Percentiles rank a stretch among this genome's conserved stretches.
Conservation (phyloP, 345 rosid genomes). For the Eucalyptus curtisii region DNA sequence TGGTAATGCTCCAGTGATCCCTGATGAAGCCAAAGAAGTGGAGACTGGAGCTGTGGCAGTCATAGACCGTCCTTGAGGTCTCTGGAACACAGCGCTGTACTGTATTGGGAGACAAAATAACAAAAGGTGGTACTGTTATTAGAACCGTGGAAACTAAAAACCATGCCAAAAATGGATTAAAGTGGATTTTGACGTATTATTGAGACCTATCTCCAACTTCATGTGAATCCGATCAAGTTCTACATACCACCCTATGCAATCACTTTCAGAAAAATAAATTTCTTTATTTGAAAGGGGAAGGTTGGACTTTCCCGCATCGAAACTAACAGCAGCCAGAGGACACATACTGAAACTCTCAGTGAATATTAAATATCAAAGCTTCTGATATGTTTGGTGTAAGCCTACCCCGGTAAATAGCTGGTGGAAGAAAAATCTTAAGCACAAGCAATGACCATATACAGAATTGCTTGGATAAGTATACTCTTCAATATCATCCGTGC, state of each 20-base stretch:
- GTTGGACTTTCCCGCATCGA: not conserved
- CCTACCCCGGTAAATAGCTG: slow-evolving; percentile 49
- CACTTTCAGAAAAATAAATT: not conserved
- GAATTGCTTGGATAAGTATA: slow-evolving; percentile 29
- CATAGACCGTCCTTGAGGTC: slow-evolving; percentile 27
- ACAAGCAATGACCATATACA: slow-evolving; percentile 34
- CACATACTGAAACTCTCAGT: not conserved
- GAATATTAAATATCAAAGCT: not conserved
- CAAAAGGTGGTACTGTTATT: not conserved
- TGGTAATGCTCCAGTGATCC: slow-evolving; percentile 3
- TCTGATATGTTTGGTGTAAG: not conserved
- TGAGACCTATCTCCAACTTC: not conserved
- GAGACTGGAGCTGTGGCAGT: slow-evolving; percentile 24
- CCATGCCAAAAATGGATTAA: not conserved
- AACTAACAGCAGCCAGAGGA: not conserved
- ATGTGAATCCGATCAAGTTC: not conserved
- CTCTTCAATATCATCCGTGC: slow-evolving; percentile 47
- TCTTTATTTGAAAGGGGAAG: not conserved
- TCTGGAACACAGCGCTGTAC: slow-evolving; percentile 31
- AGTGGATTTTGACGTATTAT: not conserved
- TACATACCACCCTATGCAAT: not conserved
- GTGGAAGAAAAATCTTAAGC: slow-evolving; percentile 35
- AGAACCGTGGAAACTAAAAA: not conserved
- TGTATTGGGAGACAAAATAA: slow-evolving; percentile 9
- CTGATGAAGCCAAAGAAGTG: slow-evolving; percentile 22